phyloP scores from a whole-genome alignment of 768 basidiomycete species.

The Boletus subcaerulescens region DNA sequence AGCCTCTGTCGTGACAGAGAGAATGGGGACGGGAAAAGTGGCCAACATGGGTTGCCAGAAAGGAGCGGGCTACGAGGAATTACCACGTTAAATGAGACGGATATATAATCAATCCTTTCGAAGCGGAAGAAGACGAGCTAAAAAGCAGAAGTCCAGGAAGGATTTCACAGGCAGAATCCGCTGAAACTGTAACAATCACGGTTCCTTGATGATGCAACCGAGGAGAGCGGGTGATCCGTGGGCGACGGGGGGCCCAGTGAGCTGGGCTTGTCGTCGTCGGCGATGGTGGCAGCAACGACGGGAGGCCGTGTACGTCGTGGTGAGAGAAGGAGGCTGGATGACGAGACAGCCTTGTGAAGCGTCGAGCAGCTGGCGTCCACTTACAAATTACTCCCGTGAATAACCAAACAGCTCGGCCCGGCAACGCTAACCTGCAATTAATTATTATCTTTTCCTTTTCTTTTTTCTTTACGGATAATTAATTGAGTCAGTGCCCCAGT shows the following conservation, averaged over 20 bases:
- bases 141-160: slow-evolving; percentile 14
- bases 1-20: slow-evolving; percentile 62
- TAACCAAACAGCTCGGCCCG: slow-evolving; percentile 20
- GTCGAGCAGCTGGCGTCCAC: slow-evolving; percentile 12
- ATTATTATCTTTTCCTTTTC: background rate
- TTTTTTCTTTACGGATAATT: background rate
- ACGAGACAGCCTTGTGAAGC: slow-evolving; percentile 21
- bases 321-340: slow-evolving; percentile 20
- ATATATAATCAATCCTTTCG: slow-evolving; percentile 19
- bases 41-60: slow-evolving; percentile 40
- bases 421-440: background rate
- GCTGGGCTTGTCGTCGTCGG: slow-evolving; percentile 10
- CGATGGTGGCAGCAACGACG: slow-evolving; percentile 3
- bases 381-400: slow-evolving; percentile 23
- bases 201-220: slow-evolving; percentile 27
- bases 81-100: slow-evolving; percentile 10
- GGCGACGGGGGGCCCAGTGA: background rate
- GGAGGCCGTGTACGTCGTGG: slow-evolving; percentile 13
- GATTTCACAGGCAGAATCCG: slow-evolving; percentile 16
- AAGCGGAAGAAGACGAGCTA: slow-evolving; percentile 13
- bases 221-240: slow-evolving; percentile 23
- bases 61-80: slow-evolving; percentile 4
- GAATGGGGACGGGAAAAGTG: slow-evolving; percentile 60
- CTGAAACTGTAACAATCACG: slow-evolving; percentile 24
- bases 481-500: background rate